Base-by-base conservation (phyloP, 2,329 filamentous ascomycete genomes). In the Tolypocladium amazonense region DNA sequence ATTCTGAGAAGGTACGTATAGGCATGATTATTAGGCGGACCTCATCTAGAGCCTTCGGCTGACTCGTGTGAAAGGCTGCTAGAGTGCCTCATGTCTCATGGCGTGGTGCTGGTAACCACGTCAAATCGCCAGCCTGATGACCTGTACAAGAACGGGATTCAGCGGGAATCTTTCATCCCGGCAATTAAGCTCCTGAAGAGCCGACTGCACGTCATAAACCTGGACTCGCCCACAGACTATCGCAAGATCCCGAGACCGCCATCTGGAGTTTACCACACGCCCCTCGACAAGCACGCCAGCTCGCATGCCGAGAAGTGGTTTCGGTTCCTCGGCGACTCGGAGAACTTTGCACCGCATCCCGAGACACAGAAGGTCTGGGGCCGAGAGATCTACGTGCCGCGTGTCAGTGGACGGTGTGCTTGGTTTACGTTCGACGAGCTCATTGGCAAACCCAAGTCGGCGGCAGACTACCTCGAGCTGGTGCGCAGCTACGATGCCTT, bases 81-180 rank as follows among this genome's bases (percentile, higher is more conserved):
- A 11, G 92, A 97, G 74, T 83, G 85, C 1, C 83, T 99, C 59
- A 97, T 97, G 92, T 89, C 90, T 4, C 92, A 97, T 69, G 94
- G 94, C n/a, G 92, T 96, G 3, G 92, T 97, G 20, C 81, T 99
- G 58, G 88, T 99, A 38, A 97, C 94, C 8, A 99, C 94, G 0
- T 96, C 91, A 9, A 99, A 99, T 74, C 84, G 94, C n/a, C 92
- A 97, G 67, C 94, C 94, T 0, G 87, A 95, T 68, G 93, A 99
- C 62, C 82, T 99, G 9, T 99, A 99, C 80, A 96, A 94, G 75
- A 99, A 99, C 72, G 94, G 94, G 59, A 93, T 99, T 64, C 94
- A 99, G 76, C 87, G 94, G 61, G 88, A 96, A 66, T 96, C 90
- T 8, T 99, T 99, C 72, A 84, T 99, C 57, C 94, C 94, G 0